These are phyloP conservation scores for Salix exigua DNA, from an alignment of 345 rosid species.

Conservation along the genomic window DNA sequence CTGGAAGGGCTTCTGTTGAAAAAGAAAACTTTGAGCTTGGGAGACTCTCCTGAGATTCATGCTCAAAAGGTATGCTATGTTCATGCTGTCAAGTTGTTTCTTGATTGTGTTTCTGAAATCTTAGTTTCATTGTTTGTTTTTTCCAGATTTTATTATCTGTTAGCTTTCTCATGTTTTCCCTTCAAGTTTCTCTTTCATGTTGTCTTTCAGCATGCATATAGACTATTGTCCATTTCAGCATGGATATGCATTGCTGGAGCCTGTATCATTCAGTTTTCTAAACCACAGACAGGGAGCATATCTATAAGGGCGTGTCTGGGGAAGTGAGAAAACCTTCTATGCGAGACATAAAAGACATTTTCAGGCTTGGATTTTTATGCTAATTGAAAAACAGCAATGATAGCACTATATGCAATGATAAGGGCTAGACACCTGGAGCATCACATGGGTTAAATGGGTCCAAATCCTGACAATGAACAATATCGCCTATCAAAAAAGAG, in stretches of 20 bases:
- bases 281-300: neutral
- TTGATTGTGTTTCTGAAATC: neutral
- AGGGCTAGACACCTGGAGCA: neutral
- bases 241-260: neutral
- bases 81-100: conserved; percentile 2
- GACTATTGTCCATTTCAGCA: neutral
- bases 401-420: neutral
- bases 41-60: conserved; percentile 87
- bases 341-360: neutral
- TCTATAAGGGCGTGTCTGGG: neutral
- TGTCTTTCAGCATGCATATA: conserved; percentile 6
- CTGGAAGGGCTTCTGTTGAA: conserved; percentile 72
- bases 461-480: neutral
- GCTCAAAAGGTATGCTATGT: conserved; percentile 70
- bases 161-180: neutral
- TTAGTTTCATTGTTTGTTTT: neutral
- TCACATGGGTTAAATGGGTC: neutral
- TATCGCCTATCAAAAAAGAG: neutral
- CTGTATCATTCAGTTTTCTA: neutral
- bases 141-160: conserved; percentile 7
- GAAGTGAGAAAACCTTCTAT: neutral
- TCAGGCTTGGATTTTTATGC: neutral
- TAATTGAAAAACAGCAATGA: neutral
- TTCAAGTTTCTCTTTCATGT: neutral
- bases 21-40: conserved; percentile 63